Conservation (phyloP, 140 eudicot genomes). For the Ambrosia hybrid region DNA sequence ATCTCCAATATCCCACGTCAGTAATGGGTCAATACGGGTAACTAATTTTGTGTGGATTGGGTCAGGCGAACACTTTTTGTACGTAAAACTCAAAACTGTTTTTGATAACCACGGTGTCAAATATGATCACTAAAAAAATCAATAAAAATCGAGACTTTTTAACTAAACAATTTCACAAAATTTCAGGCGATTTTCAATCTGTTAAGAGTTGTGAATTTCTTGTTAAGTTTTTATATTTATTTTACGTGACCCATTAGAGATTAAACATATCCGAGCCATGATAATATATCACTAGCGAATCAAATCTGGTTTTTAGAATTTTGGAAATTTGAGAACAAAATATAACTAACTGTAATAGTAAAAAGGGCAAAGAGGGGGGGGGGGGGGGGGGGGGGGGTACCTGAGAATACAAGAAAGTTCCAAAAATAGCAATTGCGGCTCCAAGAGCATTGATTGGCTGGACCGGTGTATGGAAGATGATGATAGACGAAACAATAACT, state of each 20-base stretch:
- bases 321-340: background rate
- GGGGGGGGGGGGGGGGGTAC: too few relatives aligned
- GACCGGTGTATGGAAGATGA: conserved; percentile 89
- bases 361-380: too few relatives aligned
- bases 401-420: too few relatives aligned
- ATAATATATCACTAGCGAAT: background rate
- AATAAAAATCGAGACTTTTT: background rate
- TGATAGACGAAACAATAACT: conserved; percentile 30
- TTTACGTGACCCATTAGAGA: background rate
- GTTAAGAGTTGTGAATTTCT: background rate
- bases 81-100: background rate
- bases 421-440: too few relatives aligned
- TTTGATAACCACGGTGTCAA: background rate
- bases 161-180: background rate
- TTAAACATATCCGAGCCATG: background rate
- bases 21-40: background rate
- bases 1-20: background rate
- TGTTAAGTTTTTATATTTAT: background rate
- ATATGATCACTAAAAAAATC: background rate
- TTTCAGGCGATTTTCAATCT: background rate
- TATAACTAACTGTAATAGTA: background rate
- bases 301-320: background rate
- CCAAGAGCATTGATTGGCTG: conserved; percentile 86
- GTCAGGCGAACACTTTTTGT: background rate
- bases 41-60: background rate